Evolutionary conservation across 805 yeast species (phyloP).

Genomic region (Ogataea henricii): DNA sequence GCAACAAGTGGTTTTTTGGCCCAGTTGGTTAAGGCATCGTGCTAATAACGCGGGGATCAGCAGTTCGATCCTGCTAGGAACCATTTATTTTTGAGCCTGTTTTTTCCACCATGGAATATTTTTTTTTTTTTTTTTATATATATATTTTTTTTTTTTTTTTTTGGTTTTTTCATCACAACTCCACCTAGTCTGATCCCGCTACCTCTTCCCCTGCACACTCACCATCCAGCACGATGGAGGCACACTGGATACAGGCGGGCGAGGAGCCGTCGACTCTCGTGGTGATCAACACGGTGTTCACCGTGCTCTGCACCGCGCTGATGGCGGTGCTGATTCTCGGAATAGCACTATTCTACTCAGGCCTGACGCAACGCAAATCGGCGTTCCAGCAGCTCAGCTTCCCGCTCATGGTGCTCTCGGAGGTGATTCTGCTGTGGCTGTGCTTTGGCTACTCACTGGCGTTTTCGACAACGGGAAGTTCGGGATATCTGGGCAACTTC

Average conservation of each 20-base stretch:
- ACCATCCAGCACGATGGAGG: constrained; percentile 4
- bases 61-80: constrained; percentile 89
- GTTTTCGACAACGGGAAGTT: constrained; percentile 69
- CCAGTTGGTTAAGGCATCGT: constrained; percentile 48
- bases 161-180: neutral
- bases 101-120: neutral
- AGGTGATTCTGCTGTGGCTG: constrained; percentile 81
- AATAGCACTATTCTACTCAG: constrained; percentile 81
- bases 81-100: constrained; percentile 41
- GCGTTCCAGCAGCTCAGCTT: constrained; percentile 81
- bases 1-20: constrained; percentile 37
- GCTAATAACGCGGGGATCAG: constrained; percentile 60
- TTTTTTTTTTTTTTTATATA: neutral
- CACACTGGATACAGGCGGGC: neutral
- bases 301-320: constrained; percentile 54
- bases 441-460: constrained; percentile 91
- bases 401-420: constrained; percentile 62
- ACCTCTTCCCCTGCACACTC: neutral
- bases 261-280: neutral
- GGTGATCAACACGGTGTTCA: constrained; percentile 35
- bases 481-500: constrained; percentile 71
- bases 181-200: neutral
- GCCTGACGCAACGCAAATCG: constrained; percentile 77
- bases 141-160: constrained; percentile 1
- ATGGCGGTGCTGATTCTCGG: constrained; percentile 88